Base-by-base conservation (phyloP, 2,329 filamentous ascomycete genomes). In the Colletotrichum salicis region DNA sequence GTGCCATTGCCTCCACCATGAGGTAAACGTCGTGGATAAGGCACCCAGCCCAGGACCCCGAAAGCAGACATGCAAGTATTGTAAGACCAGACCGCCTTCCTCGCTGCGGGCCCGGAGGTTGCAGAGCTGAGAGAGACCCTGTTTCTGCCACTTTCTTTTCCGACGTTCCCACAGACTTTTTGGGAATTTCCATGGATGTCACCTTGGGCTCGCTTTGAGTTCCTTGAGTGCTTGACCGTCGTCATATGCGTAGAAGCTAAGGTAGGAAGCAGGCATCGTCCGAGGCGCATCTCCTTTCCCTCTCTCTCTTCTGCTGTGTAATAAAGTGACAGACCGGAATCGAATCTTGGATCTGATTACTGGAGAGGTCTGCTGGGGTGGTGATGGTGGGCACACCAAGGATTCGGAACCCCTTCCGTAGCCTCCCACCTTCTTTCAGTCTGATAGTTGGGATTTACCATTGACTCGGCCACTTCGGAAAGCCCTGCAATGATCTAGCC, bases 141-240 rank as follows among this genome's bases (percentile, higher is more conserved):
- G 55, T 64, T 69, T 71, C 65, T 71, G 69, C 69, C 69, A 69
- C 24, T 15, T 35, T 35, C 15, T 55, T 58, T 52, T 67, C 31
- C 29, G 64, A 48, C 37, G 31, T 57, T 51, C 41, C 64, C 64
- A 67, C 31, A 51, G 11, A 22, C 54, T 35, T 54, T 31, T 35
- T 58, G 15, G 27, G 64, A 35, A 5, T 27, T 15, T 48, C 35
- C 45, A n/a, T 37, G 41, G 41, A 27, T 37, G 64, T 24, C 41
- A 63, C 41, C 15, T 52, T 24, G 22, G 29, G 19, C 55, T 56
- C 29, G 19, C 22, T 48, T 41, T 27, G 41, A 19, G 33, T 29
- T 37, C 22, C 19, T 19, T 58, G 67, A 19, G 41, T 31, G 29
- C 22, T 35, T 41, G 67, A 22, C 54, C 41, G 29, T 56, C 57